A percentile compares a stretch with the other conserved stretches of the same genome.
Evolutionary conservation across 2,329 filamentous ascomycete species (phyloP).

Genomic region (Trichothecium sympodiale): DNA sequence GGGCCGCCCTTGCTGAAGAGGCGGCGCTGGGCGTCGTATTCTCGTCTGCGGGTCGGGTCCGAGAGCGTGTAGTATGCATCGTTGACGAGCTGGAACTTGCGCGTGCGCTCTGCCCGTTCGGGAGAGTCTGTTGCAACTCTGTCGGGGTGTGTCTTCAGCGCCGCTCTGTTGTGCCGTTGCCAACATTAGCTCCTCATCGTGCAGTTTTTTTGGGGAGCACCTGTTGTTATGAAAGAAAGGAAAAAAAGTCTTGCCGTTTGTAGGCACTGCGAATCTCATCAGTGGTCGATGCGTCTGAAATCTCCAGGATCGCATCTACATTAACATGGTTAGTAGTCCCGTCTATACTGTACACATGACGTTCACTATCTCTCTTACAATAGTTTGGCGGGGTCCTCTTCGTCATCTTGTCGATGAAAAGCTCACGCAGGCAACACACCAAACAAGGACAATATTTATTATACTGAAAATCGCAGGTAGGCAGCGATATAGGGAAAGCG

Average conservation of each 20-base stretch:
- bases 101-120: slow-evolving; percentile 70
- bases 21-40: slow-evolving; percentile 64
- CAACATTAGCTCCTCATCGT: background rate
- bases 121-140: slow-evolving; percentile 76
- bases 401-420: slow-evolving; percentile 22
- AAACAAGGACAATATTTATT: too few species aligned
- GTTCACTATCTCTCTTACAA: slow-evolving; percentile 29
- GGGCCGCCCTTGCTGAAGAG: slow-evolving; percentile 12
- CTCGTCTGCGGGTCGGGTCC: slow-evolving; percentile 61
- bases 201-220: too few species aligned
- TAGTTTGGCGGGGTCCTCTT: slow-evolving; percentile 42
- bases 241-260: slow-evolving; percentile 52
- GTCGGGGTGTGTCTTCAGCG: slow-evolving; percentile 87
- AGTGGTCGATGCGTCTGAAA: slow-evolving; percentile 62
- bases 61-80: slow-evolving; percentile 90
- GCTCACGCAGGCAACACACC: too few species aligned
- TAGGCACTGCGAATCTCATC: slow-evolving; percentile 89
- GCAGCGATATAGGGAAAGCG: too few species aligned
- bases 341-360: too few species aligned
- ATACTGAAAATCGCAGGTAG: too few species aligned
- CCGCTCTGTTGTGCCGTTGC: slow-evolving; percentile 44
- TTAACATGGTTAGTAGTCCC: background rate
- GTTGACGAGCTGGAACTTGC: slow-evolving; percentile 83
- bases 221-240: background rate
- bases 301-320: slow-evolving; percentile 61